Base-by-base conservation (phyloP, 2,329 filamentous ascomycete genomes). In the Penicillium hesseltinei region DNA sequence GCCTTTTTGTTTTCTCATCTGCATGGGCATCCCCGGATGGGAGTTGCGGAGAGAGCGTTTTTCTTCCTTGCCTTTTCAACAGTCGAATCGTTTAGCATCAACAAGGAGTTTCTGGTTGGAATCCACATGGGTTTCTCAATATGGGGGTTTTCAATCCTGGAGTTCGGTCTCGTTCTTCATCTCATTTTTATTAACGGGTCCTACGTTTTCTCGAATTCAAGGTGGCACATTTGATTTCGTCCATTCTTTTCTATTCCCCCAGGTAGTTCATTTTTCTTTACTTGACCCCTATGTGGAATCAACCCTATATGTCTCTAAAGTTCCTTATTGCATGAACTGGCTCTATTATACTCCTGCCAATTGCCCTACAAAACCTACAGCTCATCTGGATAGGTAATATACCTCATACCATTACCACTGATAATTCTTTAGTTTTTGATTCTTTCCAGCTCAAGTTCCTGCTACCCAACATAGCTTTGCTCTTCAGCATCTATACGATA, bases 41-140 rank as follows among this genome's bases (percentile, higher is more conserved):
- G 54, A 54, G 23, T 49, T 27, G 19, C 17, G 23, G 33, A 42
- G 40, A 53, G 33, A 40, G 47, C 29, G 53, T 49, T 44, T 49
- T 49, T 42, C 21, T 54, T 42, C 33, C 17, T 47, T 11, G 10
- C 10, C 21, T 15, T 38, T 17, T 45, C 40, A n/a, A 21, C 35
- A n/a, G 29, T 56, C 21, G 13, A 36, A 21, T 48, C 25, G 29
- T 43, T 43, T 38, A 44, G 62, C 62, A 65, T 65, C 51, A 62
- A 17, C 42, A 45, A 42, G 62, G 61, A 56, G 59, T 65, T 64
- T 52, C 23, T 27, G 45, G 38, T 42, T 51, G 58, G 36, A 42
- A 50, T 35, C n/a, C 8, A 40, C 40, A 60, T 62, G 47, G 54
- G 36, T 35, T 50, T 46, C 44, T 45, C 55, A 29, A 50, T 33